Evolutionary conservation across 73 alveolate genomes (phyloP).

Genomic region (Blepharisma stoltei): DNA sequence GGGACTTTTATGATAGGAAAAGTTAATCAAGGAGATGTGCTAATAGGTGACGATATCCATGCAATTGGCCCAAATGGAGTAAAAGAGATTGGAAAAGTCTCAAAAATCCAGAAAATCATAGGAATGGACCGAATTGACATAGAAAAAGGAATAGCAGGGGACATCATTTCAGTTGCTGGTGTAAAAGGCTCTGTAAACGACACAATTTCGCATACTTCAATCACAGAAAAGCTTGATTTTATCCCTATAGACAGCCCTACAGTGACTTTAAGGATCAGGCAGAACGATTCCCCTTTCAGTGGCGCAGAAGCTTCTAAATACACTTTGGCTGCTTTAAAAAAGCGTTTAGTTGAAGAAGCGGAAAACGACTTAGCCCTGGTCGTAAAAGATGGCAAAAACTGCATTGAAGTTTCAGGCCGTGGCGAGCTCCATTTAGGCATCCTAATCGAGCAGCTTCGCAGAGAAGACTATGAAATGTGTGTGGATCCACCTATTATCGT

Average conservation of each 20-base stretch:
- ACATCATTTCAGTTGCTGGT: slow-evolving; percentile 83
- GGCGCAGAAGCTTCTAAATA: slow-evolving; percentile 76
- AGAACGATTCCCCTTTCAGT: slow-evolving; percentile 77
- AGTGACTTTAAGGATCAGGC: slow-evolving; percentile 53
- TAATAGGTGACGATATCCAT: slow-evolving; percentile 59
- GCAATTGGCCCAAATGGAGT: slow-evolving; percentile 50
- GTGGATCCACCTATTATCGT: slow-evolving; percentile 77
- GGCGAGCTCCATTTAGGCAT: slow-evolving; percentile 87
- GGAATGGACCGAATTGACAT: slow-evolving; percentile 74
- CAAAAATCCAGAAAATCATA: slow-evolving; percentile 68
- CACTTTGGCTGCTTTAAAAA: slow-evolving; percentile 53
- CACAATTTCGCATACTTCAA: slow-evolving; percentile 63
- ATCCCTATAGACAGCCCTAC: slow-evolving; percentile 85
- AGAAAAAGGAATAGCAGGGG: slow-evolving; percentile 80
- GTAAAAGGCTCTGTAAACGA: slow-evolving; percentile 61
- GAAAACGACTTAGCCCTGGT: slow-evolving; percentile 74
- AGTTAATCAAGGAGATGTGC: slow-evolving; percentile 57
- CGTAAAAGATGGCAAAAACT: slow-evolving; percentile 51
- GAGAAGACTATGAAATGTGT: slow-evolving; percentile 91
- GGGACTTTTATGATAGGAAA: slow-evolving; percentile 78
- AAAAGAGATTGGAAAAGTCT: slow-evolving; percentile 54
- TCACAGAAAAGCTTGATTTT: slow-evolving; percentile 53
- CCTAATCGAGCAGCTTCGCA: slow-evolving; percentile 79
- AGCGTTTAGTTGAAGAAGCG: slow-evolving; percentile 68
- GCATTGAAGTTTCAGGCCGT: slow-evolving; percentile 70